phyloP scores from a whole-genome alignment of 805 yeast species.

The Lachancea mirantina region DNA sequence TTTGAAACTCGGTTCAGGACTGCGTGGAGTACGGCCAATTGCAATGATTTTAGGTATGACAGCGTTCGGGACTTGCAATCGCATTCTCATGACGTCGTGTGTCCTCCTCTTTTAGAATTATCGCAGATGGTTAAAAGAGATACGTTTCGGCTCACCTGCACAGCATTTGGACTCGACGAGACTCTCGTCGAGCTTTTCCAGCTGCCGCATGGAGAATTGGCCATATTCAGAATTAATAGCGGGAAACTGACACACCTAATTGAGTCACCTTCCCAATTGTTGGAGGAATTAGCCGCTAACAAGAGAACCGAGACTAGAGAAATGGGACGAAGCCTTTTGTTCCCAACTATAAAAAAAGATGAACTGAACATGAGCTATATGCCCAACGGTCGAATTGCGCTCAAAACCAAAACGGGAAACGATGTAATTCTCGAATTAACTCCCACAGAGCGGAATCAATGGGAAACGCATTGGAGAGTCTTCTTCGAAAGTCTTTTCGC shows the following conservation, averaged over 20 bases:
- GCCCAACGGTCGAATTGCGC: conserved; percentile 10
- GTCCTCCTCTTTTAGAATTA: conserved; percentile 16
- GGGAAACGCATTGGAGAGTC: conserved; percentile 25
- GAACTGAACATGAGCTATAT: conserved; percentile 16
- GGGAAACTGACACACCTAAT: conserved; percentile 13
- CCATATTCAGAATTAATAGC: conserved; percentile 22
- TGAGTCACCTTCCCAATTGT: conserved; percentile 6
- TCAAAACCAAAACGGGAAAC: conserved; percentile 21
- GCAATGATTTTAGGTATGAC: conserved; percentile 15
- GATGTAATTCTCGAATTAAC: conserved; percentile 14
- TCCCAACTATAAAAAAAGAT: conserved; percentile 19
- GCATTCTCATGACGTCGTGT: conserved; percentile 12
- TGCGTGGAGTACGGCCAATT: conserved; percentile 13
- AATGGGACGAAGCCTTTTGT: conserved; percentile 24
- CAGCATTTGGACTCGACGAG: conserved; percentile 14
- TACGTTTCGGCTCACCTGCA: conserved; percentile 17
- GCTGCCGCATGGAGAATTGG: conserved; percentile 21
- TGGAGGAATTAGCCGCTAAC: conserved; percentile 13
- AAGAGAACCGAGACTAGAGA: conserved; percentile 10
- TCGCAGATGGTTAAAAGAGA: conserved; percentile 16
- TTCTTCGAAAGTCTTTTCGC: conserved; percentile 15
- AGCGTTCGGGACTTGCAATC: conserved; percentile 22
- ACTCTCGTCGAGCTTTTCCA: conserved; percentile 22
- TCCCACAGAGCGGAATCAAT: conserved; percentile 20
- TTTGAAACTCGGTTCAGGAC: conserved; percentile 15